Percentiles rank a stretch among this genome's conserved stretches.
These are phyloP conservation scores for Leucosporidium yakuticum DNA, from an alignment of 768 basidiomycete species.

Conservation along the genomic window DNA sequence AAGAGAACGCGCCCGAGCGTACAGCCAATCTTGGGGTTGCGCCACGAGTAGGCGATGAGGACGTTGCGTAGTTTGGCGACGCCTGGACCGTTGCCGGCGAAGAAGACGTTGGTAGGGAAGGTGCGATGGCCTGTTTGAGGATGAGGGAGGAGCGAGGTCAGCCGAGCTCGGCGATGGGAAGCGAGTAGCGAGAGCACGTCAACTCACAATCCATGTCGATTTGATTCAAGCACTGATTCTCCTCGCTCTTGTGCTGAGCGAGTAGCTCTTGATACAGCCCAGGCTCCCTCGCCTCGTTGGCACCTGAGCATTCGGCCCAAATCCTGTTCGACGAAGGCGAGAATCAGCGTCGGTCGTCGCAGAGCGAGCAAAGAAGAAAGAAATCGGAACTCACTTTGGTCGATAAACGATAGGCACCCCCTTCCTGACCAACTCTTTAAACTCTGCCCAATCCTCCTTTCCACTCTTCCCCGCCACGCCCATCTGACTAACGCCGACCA, in stretches of 20 bases:
- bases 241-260: slow-evolving; percentile 44
- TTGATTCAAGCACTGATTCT: slow-evolving; percentile 52
- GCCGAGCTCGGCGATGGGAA: neutral
- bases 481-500: slow-evolving; percentile 86
- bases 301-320: slow-evolving; percentile 91
- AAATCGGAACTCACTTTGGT: slow-evolving; percentile 51
- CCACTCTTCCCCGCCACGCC: slow-evolving; percentile 58
- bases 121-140: slow-evolving; percentile 40
- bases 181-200: accelerated
- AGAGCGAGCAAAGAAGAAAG: neutral
- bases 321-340: slow-evolving; percentile 13
- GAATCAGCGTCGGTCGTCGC: neutral
- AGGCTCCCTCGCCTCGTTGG: slow-evolving; percentile 83
- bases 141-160: neutral
- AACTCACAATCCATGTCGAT: slow-evolving; percentile 76
- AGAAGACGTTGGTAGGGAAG: slow-evolving; percentile 58
- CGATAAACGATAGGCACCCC: slow-evolving; percentile 85
- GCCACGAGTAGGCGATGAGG: slow-evolving; percentile 83
- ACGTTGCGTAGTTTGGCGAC: slow-evolving; percentile 86
- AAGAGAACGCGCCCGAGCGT: neutral
- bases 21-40: slow-evolving; percentile 81
- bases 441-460: slow-evolving; percentile 67
- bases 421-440: slow-evolving; percentile 68
- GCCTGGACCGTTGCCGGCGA: slow-evolving; percentile 91
- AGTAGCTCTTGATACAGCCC: slow-evolving; percentile 81